Conservation (phyloP, 2,329 filamentous ascomycete species). For the Zymoseptoria tritici region DNA sequence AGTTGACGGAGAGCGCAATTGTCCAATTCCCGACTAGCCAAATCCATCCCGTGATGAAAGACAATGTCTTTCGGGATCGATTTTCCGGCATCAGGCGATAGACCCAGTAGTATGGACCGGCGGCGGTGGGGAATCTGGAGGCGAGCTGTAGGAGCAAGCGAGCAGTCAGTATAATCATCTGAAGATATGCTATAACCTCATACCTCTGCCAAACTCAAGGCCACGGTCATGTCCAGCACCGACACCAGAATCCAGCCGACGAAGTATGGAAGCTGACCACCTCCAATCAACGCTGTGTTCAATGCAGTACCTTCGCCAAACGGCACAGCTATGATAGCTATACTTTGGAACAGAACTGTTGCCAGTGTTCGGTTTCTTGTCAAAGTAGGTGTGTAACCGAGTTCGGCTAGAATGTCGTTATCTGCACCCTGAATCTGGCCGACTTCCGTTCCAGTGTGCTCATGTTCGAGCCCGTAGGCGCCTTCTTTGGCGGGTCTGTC, state of each 20-base stretch:
- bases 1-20: slow-evolving; percentile 69
- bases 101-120: slow-evolving; percentile 67
- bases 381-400: slow-evolving; percentile 54
- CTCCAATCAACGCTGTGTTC: slow-evolving; percentile 47
- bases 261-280: slow-evolving; percentile 61
- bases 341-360: slow-evolving; percentile 53
- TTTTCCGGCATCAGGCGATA: slow-evolving; percentile 1
- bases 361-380: slow-evolving; percentile 52
- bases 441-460: slow-evolving; percentile 2
- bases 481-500: slow-evolving; percentile 3
- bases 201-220: slow-evolving; percentile 56
- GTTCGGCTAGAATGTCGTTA: neutral
- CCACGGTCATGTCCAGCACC: slow-evolving; percentile 61
- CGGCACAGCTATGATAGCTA: slow-evolving; percentile 48
- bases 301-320: slow-evolving; percentile 52
- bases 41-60: slow-evolving; percentile 57
- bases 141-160: slow-evolving; percentile 44
- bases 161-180: neutral
- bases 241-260: slow-evolving; percentile 64
- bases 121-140: slow-evolving; percentile 64
- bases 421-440: neutral
- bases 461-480: neutral
- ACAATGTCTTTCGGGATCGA: neutral
- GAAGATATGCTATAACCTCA: neutral
- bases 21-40: slow-evolving; percentile 74